These are phyloP conservation scores for Clonostachys rhizophaga DNA, from an alignment of 2,329 filamentous ascomycete genomes.

Conservation along the genomic window DNA sequence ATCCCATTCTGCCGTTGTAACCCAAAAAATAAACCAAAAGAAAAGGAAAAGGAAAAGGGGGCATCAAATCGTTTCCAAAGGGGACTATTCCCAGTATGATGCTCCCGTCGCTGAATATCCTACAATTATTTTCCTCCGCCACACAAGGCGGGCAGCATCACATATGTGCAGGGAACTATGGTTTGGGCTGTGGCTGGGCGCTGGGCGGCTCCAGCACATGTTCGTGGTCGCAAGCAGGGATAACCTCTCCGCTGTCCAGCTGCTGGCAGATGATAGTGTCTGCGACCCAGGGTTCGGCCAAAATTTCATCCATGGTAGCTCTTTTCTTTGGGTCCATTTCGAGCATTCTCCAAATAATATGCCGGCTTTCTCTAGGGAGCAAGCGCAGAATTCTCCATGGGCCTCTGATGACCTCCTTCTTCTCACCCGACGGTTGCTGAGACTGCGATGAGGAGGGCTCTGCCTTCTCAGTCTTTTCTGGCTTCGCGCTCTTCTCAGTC, in stretches of 20 bases:
- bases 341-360: slow-evolving; percentile 90
- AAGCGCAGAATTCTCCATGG: slow-evolving; percentile 87
- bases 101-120: no score
- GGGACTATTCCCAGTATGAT: no score
- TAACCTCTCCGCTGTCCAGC: slow-evolving; percentile 62
- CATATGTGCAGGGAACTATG: not conserved
- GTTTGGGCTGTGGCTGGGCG: slow-evolving; percentile 22
- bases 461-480: not conserved
- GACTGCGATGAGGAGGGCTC: not conserved
- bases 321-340: slow-evolving; percentile 80
- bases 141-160: no score
- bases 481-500: not conserved
- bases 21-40: not conserved
- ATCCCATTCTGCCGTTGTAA: no score
- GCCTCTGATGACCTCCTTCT: slow-evolving; percentile 80
- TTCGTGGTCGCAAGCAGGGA: slow-evolving; percentile 71
- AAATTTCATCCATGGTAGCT: slow-evolving; percentile 79
- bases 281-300: slow-evolving; percentile 87
- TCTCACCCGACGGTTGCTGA: slow-evolving; percentile 30
- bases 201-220: slow-evolving; percentile 78
- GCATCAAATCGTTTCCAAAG: not conserved
- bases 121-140: no score
- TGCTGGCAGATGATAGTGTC: slow-evolving; percentile 81
- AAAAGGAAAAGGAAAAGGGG: not conserved
- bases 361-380: slow-evolving; percentile 81